Base-by-base conservation (phyloP, 495 filamentous ascomycete species). In the Pseudotulostoma volvatum region DNA sequence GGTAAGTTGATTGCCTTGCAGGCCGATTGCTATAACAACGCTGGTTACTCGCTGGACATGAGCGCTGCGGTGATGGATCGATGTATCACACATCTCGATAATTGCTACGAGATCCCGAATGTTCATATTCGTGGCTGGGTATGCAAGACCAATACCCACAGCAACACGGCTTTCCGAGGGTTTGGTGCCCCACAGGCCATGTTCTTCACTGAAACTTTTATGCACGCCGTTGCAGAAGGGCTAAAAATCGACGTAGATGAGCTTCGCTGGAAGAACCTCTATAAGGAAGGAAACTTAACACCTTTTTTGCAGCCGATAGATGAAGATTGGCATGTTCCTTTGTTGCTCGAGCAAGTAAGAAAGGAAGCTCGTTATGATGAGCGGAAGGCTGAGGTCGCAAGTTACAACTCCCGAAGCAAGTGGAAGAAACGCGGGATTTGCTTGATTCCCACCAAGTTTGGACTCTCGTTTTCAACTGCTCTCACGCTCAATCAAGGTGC, bases 151-250 rank as follows among this genome's bases (percentile, higher is more conserved):
- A 97, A 83, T 53, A 97, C 90, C 0, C 84, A 94, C 49, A 92
- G 83, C 1, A 97, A 97, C 57, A 95, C 87, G 2, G 90, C 90
- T 0, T 97, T 97, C 73, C 82, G 90, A 41, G 90, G 90, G 14
- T 97, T 96, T 47, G 90, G 90, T 38, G 90, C 88, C 0, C 90
- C 90, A 1, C 90, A 97, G 55, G 90, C 88, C 41, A 77, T 96
- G 63, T 97, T 93, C 64, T 85, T 97, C 45, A 74, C 75, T 11
- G 90, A 97, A 50, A 70, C 67, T 3, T 87, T 81, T 56, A 84
- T 97, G 66, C 71, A 76, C 31, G 87, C 94, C 50, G 67, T 93
- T 31, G 87, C 90, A 11, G 90, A 97, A 48, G 77, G 77, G 31
- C 69, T 97, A 11, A 70, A 70, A 11, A 93, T 97, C 33, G 76